These are phyloP conservation scores for Brassica cretica DNA, from an alignment of 345 rosid species.

Conservation along the genomic window DNA sequence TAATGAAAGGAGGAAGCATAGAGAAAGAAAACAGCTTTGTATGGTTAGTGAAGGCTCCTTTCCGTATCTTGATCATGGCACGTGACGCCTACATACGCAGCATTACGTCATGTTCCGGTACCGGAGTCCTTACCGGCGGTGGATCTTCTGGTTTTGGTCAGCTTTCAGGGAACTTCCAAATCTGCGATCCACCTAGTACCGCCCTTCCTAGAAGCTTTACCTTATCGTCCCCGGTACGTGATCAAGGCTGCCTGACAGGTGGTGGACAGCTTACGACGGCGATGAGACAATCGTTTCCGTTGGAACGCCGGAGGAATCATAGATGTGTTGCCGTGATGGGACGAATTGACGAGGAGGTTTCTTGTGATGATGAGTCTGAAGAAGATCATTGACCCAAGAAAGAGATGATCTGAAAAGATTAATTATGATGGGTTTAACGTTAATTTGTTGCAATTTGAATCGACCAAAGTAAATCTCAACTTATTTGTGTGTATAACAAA, in stretches of 20 bases:
- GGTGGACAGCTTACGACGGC: background rate
- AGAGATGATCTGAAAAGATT: background rate
- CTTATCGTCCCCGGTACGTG: slow-evolving; percentile 15
- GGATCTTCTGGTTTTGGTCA: slow-evolving; percentile 38
- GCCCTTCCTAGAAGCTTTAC: slow-evolving; percentile 53
- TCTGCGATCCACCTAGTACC: slow-evolving; percentile 24
- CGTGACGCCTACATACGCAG: slow-evolving; percentile 53
- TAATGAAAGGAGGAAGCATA: slow-evolving; percentile 18
- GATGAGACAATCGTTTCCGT: background rate
- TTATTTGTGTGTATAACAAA: background rate
- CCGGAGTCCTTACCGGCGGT: slow-evolving; percentile 36
- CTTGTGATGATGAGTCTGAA: slow-evolving; percentile 44
- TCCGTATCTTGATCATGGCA: slow-evolving; percentile 47
- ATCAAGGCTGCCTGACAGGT: slow-evolving; percentile 14
- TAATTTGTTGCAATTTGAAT: background rate
- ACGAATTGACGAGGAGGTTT: slow-evolving; percentile 72
- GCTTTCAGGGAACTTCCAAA: slow-evolving; percentile 42
- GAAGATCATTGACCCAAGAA: slow-evolving; percentile 13
- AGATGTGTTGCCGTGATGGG: slow-evolving; percentile 34
- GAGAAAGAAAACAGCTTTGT: slow-evolving; percentile 18
- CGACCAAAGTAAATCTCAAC: background rate
- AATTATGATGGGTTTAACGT: background rate
- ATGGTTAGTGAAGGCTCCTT: slow-evolving; percentile 44
- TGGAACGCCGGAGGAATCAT: slow-evolving; percentile 28
- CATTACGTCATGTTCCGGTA: slow-evolving; percentile 53